Evolutionary conservation across 352 stramenopile species (phyloP), one percentile per base, ranked within the genome.

Genomic region (Thalassiosira oceanica): DNA sequence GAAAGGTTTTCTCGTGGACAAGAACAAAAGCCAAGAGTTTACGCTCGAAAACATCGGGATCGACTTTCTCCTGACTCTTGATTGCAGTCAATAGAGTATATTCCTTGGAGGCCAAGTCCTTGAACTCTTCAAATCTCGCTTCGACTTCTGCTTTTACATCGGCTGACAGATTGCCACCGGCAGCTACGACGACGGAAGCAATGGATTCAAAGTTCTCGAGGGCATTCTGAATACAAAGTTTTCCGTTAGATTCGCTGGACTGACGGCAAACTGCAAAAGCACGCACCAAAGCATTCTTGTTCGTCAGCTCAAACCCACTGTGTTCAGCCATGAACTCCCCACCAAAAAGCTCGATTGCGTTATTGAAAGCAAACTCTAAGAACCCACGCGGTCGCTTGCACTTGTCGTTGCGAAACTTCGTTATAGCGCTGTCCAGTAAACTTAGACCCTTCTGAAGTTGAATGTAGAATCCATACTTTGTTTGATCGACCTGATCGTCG

Each of bases 361-460:
- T 53, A 28, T 63, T 52, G 26, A 63, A 63, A 23, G 52, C 39
- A 41, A 63, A 63, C 28, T 63, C 53, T 24, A 63, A 28, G 13
- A 52, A 41, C 6, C 53, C 53, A 26, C 27, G 53, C 20, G 53
- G 53, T 13, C 29, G 33, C 13, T 63, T 63, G 31, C 37, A 63
- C 15, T 18, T 53, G 10, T 31, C 23, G 7, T 24, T 43, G 20
- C 50, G 42, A 15, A 39, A 53, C 21, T 63, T 23, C 1, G 27
- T 28, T 23, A 63, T 1, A 39, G 16, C 53, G 28, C 28, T 5
- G 16, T 63, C 23, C 13, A 61, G 49, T 13, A 15, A 37, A 18
- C 33, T 27, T 3, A 37, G 2, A 1, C 51, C 51, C 10, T 26
- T 50, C 10, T 61, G 51, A 18, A 61, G 26, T 37, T 51, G 51